These are phyloP conservation scores for Neonectria neomacrospora DNA, from an alignment of 2,329 filamentous ascomycete genomes.

Conservation along the genomic window DNA sequence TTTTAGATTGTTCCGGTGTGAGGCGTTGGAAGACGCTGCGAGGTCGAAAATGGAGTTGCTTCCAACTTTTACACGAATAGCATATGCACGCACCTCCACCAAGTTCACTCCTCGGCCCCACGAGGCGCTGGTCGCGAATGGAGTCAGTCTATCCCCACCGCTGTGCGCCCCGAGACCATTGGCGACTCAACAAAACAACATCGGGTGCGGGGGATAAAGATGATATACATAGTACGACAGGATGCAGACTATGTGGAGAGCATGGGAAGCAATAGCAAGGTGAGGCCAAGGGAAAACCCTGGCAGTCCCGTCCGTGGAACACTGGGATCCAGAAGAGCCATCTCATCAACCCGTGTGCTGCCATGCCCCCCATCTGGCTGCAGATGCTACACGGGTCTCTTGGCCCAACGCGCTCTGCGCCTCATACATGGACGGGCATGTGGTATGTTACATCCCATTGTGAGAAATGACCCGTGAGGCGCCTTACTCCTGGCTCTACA, in stretches of 20 bases:
- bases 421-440: conserved; percentile 5
- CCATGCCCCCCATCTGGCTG: conserved; percentile 19
- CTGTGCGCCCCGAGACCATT: not conserved
- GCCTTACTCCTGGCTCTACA: not conserved
- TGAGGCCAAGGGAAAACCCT: not conserved
- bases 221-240: not conserved
- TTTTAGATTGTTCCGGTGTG: not conserved
- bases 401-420: conserved; percentile 1
- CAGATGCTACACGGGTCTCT: conserved; percentile 15
- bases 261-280: not conserved
- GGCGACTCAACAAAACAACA: not conserved
- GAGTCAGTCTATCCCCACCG: not conserved
- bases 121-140: not conserved
- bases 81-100: not conserved
- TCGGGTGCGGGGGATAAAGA: not conserved
- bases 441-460: no score
- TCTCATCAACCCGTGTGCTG: not conserved
- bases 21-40: not conserved
- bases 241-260: not conserved
- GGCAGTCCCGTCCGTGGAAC: not conserved
- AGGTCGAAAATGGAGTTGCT: not conserved
- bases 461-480: not conserved
- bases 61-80: not conserved
- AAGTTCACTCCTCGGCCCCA: not conserved
- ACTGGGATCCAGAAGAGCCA: not conserved